Conservation (phyloP, 805 yeast species). For the Monosporozyma servazzii region DNA sequence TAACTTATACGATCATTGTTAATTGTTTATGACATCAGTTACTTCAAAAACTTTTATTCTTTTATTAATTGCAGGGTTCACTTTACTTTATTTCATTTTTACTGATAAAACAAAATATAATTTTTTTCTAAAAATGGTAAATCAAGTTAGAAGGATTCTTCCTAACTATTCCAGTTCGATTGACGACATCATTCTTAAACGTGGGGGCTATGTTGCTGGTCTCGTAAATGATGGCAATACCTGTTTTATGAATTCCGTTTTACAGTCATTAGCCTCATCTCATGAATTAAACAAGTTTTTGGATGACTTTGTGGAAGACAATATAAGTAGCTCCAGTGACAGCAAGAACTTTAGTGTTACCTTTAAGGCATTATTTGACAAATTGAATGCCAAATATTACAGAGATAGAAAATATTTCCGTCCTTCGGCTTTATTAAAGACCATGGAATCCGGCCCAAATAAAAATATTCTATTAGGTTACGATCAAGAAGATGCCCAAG, state of each 20-base stretch:
- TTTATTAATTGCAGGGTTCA: neutral
- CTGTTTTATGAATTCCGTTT: slow-evolving; percentile 86
- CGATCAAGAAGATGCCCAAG: slow-evolving; percentile 95
- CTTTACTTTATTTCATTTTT: slow-evolving; percentile 1
- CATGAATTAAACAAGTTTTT: slow-evolving; percentile 49
- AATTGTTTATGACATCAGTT: slow-evolving; percentile 1
- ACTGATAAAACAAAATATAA: slow-evolving; percentile 1
- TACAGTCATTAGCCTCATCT: slow-evolving; percentile 76
- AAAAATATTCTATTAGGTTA: slow-evolving; percentile 72
- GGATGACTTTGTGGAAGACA: slow-evolving; percentile 33
- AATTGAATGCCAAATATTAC: slow-evolving; percentile 49
- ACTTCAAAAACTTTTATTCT: neutral
- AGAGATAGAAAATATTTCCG: slow-evolving; percentile 47
- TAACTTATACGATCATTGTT: neutral
- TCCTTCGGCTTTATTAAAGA: slow-evolving; percentile 49
- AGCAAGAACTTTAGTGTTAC: slow-evolving; percentile 42
- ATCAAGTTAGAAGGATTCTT: slow-evolving; percentile 3
- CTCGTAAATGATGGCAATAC: slow-evolving; percentile 86
- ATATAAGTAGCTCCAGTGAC: slow-evolving; percentile 5
- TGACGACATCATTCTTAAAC: slow-evolving; percentile 34
- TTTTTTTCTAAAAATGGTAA: slow-evolving; percentile 2
- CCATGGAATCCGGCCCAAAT: slow-evolving; percentile 71
- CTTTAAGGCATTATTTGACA: slow-evolving; percentile 42
- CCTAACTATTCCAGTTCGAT: slow-evolving; percentile 1
- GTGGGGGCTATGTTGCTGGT: slow-evolving; percentile 78